Evolutionary conservation across 768 basidiomycete genomes (phyloP).

Genomic region (Amanita fuliginea): DNA sequence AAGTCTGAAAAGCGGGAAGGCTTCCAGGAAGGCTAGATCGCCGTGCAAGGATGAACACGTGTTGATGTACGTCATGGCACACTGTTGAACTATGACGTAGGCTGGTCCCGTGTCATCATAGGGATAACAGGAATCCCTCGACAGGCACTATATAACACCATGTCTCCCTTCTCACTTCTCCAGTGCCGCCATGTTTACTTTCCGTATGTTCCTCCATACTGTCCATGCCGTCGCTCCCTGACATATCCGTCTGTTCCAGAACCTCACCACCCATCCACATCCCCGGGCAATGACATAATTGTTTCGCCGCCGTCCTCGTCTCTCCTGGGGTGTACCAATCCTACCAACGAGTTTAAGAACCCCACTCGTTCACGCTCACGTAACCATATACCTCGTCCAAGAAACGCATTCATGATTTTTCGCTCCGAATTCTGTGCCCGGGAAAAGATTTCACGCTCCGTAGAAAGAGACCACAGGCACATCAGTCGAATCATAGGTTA

Average conservation of each 20-base stretch:
- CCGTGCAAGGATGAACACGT: neutral
- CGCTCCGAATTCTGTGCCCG: constrained; percentile 48
- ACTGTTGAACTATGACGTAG: neutral
- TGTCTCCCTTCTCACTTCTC: constrained; percentile 2
- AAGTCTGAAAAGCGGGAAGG: neutral
- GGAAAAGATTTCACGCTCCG: constrained; percentile 31
- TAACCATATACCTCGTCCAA: constrained; percentile 64
- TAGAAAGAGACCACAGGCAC: constrained; percentile 48
- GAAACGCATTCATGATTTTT: constrained; percentile 78
- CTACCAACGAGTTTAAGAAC: neutral
- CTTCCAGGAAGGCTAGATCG: neutral
- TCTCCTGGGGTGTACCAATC: neutral
- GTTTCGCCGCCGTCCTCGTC: neutral
- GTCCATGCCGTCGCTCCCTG: neutral
- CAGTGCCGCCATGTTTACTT: constrained; percentile 2
- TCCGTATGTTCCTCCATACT: neutral
- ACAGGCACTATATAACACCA: constrained; percentile 6
- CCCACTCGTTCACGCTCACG: constrained; percentile 16
- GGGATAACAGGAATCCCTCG: neutral
- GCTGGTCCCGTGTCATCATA: constrained; percentile 2
- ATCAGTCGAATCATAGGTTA: constrained; percentile 46
- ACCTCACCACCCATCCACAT: neutral
- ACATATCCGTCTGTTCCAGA: neutral
- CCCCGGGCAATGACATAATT: neutral
- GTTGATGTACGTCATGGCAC: neutral